Evolutionary conservation across 192 early-diverging fungal species (phyloP).

Genomic region (Cetraspora pellucida): DNA sequence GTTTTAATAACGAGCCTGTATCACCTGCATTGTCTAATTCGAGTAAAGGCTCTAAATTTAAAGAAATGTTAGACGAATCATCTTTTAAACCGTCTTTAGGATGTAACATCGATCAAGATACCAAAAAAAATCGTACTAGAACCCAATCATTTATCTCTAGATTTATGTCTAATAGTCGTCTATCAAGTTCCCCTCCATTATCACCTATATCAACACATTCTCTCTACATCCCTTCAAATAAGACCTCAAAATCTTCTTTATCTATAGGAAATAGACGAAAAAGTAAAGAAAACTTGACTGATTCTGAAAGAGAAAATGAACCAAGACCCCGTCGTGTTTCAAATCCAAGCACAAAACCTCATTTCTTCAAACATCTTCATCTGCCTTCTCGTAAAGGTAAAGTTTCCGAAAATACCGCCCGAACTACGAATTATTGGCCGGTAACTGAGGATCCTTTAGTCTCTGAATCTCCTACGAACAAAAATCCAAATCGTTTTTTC

Average conservation of each 20-base stretch:
- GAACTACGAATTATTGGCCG: conserved; percentile 26
- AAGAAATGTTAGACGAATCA: not conserved
- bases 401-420: not conserved
- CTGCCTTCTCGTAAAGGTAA: not conserved
- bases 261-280: not conserved
- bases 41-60: not conserved
- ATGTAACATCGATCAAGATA: not conserved
- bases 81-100: not conserved
- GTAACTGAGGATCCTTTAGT: conserved; percentile 13
- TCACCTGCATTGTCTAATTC: not conserved
- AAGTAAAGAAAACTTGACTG: not conserved
- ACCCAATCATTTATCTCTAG: not conserved
- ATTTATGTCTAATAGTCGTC: not conserved
- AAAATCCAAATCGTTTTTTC: not conserved
- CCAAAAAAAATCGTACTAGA: not conserved
- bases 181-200: not conserved
- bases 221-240: too few relatives aligned
- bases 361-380: conserved; percentile 30
- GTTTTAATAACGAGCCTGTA: not conserved
- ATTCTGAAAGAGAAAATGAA: not conserved
- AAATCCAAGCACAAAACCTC: conserved; percentile 24
- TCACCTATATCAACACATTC: not conserved
- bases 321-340: not conserved
- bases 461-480: not conserved
- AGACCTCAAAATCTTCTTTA: not conserved